Evolutionary conservation across 2,329 filamentous ascomycete species (phyloP), one percentile per base, ranked within the genome.

Genomic region (Scedosporium boydii): DNA sequence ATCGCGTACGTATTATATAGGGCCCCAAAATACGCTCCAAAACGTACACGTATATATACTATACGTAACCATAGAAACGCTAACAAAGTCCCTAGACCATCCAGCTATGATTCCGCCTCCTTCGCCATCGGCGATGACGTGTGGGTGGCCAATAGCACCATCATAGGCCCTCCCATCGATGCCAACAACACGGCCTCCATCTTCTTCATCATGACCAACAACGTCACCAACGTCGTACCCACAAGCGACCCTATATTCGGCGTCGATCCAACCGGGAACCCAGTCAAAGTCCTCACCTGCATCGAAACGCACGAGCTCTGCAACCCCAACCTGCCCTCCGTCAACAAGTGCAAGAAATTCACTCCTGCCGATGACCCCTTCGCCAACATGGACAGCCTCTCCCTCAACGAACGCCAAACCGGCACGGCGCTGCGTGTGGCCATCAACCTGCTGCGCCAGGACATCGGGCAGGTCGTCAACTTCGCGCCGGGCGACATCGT

Each of bases 131-230:
- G 61, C 53, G 34, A 58, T 18, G 6, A 16, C 27, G 27, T 29
- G 29, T 61, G 60, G 60, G 27, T 29, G 16, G 12, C 60, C 46
- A 61, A 56, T 48, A 61, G 16, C 46, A 57, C 46, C 7, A 55
- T 61, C 34, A 57, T 57, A 21, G 26, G 27, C 12, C 60, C 27
- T n/a, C 60, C 60, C 38, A 18, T 23, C 53, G 53, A 51, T 16
- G 23, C 48, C 55, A 62, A 62, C 61, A 51, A 58, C 55, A 53
- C 61, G 42, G 61, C 61, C 18, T 59, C 61, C 44, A 63, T 63
- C 38, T 63, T 63, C 61, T 63, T 63, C 57, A 12, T 60, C 44
- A 7, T 7, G 26, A 59, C 61, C 57, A 60, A 63, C 46, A 59
- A 48, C 29, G 55, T 63, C 34, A 56, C 46, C 7, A 60, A 59